A percentile compares a stretch with the other conserved stretches of the same genome.
These are phyloP conservation scores for Diaporthe sp. DNA, from an alignment of 2,329 filamentous ascomycete species.

Conservation along the genomic window DNA sequence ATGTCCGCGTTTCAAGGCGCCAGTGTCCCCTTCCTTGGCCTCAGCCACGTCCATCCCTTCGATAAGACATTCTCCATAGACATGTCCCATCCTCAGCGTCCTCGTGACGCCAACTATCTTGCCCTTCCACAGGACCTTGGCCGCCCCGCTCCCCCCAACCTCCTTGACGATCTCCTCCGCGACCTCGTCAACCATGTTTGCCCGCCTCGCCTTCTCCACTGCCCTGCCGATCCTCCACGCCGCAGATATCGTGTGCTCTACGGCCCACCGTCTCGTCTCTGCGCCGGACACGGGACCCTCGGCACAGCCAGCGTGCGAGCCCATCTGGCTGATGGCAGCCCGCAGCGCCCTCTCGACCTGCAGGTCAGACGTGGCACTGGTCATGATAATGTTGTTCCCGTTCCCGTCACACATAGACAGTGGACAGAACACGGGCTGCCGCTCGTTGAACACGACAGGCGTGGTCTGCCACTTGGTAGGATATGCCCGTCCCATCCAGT, in stretches of 20 bases:
- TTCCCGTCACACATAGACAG: constrained; percentile 62
- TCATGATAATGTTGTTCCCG: constrained; percentile 61
- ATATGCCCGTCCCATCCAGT: constrained; percentile 61
- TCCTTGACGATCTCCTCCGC: constrained; percentile 69
- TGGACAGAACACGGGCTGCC: constrained; percentile 56
- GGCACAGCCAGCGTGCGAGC: constrained; percentile 60
- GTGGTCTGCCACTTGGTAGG: constrained; percentile 67
- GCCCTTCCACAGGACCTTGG: constrained; percentile 69
- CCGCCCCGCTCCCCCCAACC: constrained; percentile 63
- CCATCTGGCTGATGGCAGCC: constrained; percentile 65
- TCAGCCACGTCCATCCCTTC: constrained; percentile 54
- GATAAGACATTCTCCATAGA: constrained; percentile 69
- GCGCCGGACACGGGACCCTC: constrained; percentile 59
- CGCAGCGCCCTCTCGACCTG: constrained; percentile 62
- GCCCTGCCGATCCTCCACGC: constrained; percentile 70
- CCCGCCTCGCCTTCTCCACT: constrained; percentile 60
- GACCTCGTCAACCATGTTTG: constrained; percentile 62
- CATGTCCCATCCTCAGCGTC: constrained; percentile 64
- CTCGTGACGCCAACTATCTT: constrained; percentile 72
- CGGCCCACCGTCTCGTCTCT: constrained; percentile 61
- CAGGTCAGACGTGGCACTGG: constrained; percentile 55
- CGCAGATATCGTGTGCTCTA: constrained; percentile 63
- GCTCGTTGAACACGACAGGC: constrained; percentile 62
- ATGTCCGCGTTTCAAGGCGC: constrained; percentile 42
- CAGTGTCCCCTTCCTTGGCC: constrained; percentile 17